Conservation (phyloP, 768 basidiomycete genomes). For the Gelatoporia subvermispora region DNA sequence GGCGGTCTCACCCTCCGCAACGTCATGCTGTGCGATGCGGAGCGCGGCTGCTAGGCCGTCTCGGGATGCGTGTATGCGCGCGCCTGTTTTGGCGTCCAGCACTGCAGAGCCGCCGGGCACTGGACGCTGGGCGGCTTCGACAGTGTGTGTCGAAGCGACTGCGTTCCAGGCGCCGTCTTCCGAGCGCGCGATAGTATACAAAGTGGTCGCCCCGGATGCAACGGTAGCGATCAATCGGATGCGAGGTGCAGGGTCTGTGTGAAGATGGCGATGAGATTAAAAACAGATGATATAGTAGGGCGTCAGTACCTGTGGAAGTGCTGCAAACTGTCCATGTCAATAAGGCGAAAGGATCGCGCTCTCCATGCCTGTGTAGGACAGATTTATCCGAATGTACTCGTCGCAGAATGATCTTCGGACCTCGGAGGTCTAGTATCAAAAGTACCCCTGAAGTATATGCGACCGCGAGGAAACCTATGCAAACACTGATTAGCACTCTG, state of each 20-base stretch:
- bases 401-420: constrained; percentile 61
- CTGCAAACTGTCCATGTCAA: constrained; percentile 66
- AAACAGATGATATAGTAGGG: no score
- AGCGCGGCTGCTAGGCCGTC: constrained; percentile 35
- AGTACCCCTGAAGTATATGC: constrained; percentile 59
- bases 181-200: constrained; percentile 47
- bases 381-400: constrained; percentile 35
- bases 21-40: constrained; percentile 12
- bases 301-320: constrained; percentile 44
- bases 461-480: constrained; percentile 70
- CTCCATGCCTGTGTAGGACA: constrained; percentile 30
- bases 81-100: constrained; percentile 50
- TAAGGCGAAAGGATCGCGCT: constrained; percentile 41
- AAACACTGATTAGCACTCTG: constrained; percentile 1
- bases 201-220: constrained; percentile 51
- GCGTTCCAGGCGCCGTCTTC: constrained; percentile 29
- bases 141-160: constrained; percentile 29
- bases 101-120: constrained; percentile 46
- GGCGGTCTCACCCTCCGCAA: constrained; percentile 18
- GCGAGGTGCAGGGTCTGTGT: constrained; percentile 38
- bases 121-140: constrained; percentile 36
- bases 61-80: constrained; percentile 38
- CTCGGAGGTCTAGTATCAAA: constrained; percentile 68
- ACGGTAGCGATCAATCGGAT: constrained; percentile 61
- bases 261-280: background rate